These are phyloP conservation scores for Neopestalotiopsis rosae DNA, from an alignment of 2,329 filamentous ascomycete species.

Conservation along the genomic window DNA sequence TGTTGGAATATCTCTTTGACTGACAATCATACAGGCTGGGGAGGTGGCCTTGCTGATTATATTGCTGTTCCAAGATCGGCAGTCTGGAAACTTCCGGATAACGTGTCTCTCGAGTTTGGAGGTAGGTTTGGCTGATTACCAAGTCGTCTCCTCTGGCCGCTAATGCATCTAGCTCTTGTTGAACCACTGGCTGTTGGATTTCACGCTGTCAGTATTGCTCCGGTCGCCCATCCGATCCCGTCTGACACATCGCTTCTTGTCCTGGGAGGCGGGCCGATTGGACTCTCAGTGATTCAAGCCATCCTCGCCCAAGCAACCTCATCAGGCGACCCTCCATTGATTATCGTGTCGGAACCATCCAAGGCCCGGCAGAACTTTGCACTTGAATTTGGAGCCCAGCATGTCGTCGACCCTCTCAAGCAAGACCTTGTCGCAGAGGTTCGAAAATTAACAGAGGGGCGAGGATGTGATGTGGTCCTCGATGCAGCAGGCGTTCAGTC, in stretches of 20 bases:
- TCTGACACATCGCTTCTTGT: constrained; percentile 55
- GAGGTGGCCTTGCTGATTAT: constrained; percentile 12
- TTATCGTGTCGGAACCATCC: constrained; percentile 64
- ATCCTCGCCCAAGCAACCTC: constrained; percentile 57
- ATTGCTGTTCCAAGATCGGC: constrained; percentile 5
- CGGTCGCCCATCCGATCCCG: constrained; percentile 36
- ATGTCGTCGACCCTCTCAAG: constrained; percentile 56
- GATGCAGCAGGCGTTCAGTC: constrained; percentile 67
- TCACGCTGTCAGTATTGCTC: constrained; percentile 62
- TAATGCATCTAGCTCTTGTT: constrained; percentile 53
- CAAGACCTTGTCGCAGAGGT: constrained; percentile 53
- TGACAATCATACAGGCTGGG: constrained; percentile 7
- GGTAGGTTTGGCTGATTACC: neutral
- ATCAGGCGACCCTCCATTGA: constrained; percentile 35
- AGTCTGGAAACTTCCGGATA: constrained; percentile 14
- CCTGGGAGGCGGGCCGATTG: constrained; percentile 68
- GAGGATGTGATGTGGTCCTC: constrained; percentile 63
- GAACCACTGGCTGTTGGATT: constrained; percentile 69
- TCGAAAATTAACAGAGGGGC: constrained; percentile 50
- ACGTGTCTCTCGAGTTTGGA: constrained; percentile 9
- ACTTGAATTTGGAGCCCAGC: constrained; percentile 58
- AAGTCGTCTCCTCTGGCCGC: neutral
- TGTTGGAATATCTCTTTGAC: constrained; percentile 40
- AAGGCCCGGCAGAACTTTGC: constrained; percentile 56
- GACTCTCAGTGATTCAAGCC: constrained; percentile 64